A percentile compares a stretch with the other conserved stretches of the same genome.
Evolutionary conservation across 805 yeast species (phyloP).

Genomic region (Ogataea degrootiae): DNA sequence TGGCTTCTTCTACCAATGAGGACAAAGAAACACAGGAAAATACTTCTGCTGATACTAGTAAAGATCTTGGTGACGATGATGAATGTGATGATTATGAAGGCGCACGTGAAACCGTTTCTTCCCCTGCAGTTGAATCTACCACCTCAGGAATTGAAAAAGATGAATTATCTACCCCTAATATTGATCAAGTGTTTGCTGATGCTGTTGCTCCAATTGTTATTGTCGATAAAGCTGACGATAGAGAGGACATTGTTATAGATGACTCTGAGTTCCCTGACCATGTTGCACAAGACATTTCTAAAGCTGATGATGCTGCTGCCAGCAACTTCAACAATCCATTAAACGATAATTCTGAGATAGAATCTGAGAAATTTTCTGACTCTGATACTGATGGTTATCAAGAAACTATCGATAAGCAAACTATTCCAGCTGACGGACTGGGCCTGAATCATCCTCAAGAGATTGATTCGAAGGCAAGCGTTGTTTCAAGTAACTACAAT

Average conservation of each 20-base stretch:
- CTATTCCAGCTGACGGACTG: background rate
- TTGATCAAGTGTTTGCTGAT: background rate
- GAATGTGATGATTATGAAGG: slow-evolving; percentile 12
- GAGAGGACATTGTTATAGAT: no score
- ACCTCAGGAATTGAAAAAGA: background rate
- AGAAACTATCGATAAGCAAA: background rate
- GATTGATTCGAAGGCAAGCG: slow-evolving; percentile 4
- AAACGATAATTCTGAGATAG: background rate
- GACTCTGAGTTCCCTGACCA: no score
- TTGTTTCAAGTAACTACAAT: slow-evolving; percentile 11
- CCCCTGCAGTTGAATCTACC: slow-evolving; percentile 7
- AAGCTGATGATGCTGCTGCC: background rate
- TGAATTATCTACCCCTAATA: background rate
- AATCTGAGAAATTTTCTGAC: background rate
- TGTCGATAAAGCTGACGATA: no score
- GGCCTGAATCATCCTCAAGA: background rate
- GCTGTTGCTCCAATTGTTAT: background rate
- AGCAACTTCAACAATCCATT: background rate
- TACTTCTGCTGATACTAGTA: no score
- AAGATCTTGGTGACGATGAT: slow-evolving; percentile 1
- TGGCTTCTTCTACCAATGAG: slow-evolving; percentile 12
- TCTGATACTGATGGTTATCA: background rate
- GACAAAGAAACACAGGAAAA: slow-evolving; percentile 3
- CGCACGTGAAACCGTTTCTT: slow-evolving; percentile 15
- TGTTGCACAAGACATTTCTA: no score